phyloP scores from a whole-genome alignment of 2,329 filamentous ascomycete genomes.

The Diaporthe sp. region DNA sequence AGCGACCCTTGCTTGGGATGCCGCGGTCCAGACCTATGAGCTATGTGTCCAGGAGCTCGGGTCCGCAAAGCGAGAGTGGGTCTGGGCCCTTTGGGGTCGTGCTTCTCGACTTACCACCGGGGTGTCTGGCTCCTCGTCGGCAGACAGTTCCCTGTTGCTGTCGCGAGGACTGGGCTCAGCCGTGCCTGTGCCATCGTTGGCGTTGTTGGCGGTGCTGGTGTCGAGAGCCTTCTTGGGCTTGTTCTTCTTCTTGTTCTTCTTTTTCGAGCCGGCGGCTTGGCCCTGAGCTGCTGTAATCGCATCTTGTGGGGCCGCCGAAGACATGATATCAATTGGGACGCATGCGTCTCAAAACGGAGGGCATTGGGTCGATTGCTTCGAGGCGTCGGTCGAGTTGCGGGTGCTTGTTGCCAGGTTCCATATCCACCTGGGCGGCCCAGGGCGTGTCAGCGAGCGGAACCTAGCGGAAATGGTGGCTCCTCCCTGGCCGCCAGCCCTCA shows the following conservation, averaged over 20 bases:
- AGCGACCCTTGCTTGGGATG: slow-evolving; percentile 3
- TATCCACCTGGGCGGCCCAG: slow-evolving; percentile 31
- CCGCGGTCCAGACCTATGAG: slow-evolving; percentile 32
- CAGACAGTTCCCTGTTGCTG: slow-evolving; percentile 31
- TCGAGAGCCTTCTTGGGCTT: slow-evolving; percentile 38
- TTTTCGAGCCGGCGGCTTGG: slow-evolving; percentile 32
- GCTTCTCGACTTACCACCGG: slow-evolving; percentile 36
- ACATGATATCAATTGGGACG: slow-evolving; percentile 40
- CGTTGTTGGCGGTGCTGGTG: slow-evolving; percentile 27
- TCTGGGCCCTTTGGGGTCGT: slow-evolving; percentile 31
- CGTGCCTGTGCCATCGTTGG: slow-evolving; percentile 29
- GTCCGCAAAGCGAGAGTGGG: slow-evolving; percentile 37
- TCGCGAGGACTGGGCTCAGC: slow-evolving; percentile 34
- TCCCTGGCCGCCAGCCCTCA: slow-evolving; percentile 10
- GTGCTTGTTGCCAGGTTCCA: slow-evolving; percentile 25
- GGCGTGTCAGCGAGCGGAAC: slow-evolving; percentile 15
- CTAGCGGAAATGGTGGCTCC: slow-evolving; percentile 12
- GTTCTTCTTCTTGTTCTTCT: slow-evolving; percentile 40
- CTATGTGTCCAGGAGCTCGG: slow-evolving; percentile 38
- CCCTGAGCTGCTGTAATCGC: slow-evolving; percentile 36
- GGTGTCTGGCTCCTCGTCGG: slow-evolving; percentile 37
- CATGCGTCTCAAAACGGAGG: slow-evolving; percentile 36
- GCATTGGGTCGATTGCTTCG: slow-evolving; percentile 36
- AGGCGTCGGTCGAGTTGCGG: slow-evolving; percentile 26
- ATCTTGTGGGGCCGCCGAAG: slow-evolving; percentile 40